Evolutionary conservation across 495 filamentous ascomycete genomes (phyloP).

Genomic region (Neohortaea acidophila): DNA sequence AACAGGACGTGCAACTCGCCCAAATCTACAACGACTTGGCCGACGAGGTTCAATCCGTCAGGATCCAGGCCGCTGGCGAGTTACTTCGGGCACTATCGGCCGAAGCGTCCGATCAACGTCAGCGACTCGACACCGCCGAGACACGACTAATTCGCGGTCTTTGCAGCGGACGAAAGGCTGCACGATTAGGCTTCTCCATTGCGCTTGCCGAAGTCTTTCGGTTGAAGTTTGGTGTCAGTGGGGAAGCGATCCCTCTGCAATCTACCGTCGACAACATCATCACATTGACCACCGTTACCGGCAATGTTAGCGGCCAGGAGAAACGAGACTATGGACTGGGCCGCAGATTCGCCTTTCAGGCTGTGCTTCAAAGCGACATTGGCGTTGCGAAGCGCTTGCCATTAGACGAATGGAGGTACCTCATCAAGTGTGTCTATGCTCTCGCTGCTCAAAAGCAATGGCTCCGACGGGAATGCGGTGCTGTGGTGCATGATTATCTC

Average conservation of each 20-base stretch:
- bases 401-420: conserved; percentile 41
- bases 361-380: conserved; percentile 63
- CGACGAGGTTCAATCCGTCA: conserved; percentile 26
- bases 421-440: conserved; percentile 43
- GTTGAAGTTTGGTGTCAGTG: conserved; percentile 26
- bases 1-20: conserved; percentile 17
- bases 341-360: conserved; percentile 70
- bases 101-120: conserved; percentile 12
- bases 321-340: conserved; percentile 74
- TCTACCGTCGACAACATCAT: conserved; percentile 42
- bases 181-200: conserved; percentile 78
- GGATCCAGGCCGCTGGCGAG: conserved; percentile 29
- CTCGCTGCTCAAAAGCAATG: conserved; percentile 57
- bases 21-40: conserved; percentile 20
- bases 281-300: conserved; percentile 1
- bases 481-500: conserved; percentile 42
- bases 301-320: conserved; percentile 39
- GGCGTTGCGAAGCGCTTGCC: conserved; percentile 40
- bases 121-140: conserved; percentile 26
- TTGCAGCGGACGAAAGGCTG: conserved; percentile 77
- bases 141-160: conserved; percentile 69
- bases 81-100: conserved; percentile 27
- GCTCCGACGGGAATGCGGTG: conserved; percentile 77
- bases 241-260: conserved; percentile 30
- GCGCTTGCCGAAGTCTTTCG: conserved; percentile 69